Evolutionary conservation across 768 basidiomycete species (phyloP).

Genomic region (Lactifluus volemus): DNA sequence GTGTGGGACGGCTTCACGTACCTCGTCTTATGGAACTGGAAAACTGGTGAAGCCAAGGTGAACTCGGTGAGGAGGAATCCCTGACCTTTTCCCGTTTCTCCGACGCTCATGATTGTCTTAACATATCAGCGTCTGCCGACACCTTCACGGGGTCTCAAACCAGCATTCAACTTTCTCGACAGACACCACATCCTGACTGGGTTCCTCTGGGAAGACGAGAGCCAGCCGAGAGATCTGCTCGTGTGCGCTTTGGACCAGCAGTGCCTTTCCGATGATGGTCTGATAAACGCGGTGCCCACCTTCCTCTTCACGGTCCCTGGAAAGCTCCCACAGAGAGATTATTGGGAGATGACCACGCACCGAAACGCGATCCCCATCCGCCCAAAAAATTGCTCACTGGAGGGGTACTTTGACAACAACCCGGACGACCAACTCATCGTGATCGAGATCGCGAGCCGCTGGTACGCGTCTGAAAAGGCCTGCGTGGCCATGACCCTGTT

Average conservation of each 20-base stretch:
- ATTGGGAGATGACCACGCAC: not conserved
- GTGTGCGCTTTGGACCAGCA: not conserved
- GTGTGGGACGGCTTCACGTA: not conserved
- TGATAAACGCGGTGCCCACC: not conserved
- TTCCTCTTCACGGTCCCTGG: not conserved
- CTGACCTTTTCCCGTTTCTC: not conserved
- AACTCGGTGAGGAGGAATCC: not conserved
- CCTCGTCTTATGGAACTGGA: conserved; percentile 2
- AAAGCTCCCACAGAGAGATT: not conserved
- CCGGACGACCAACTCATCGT: not conserved
- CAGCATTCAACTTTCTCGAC: conserved; percentile 2
- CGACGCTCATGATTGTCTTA: not conserved
- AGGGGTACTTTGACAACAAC: not conserved
- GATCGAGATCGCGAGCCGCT: not conserved
- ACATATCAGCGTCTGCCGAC: not conserved
- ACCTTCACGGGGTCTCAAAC: not conserved
- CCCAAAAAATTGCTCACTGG: not conserved
- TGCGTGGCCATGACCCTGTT: not conserved
- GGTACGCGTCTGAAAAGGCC: not conserved
- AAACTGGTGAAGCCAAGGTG: not conserved
- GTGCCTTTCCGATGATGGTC: not conserved
- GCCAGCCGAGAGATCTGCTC: not conserved
- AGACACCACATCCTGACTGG: not conserved
- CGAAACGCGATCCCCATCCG: not conserved
- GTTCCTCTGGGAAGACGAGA: not conserved